These are phyloP conservation scores for Larix kaempferi DNA, from an alignment of 75 land plant species.

Conservation along the genomic window DNA sequence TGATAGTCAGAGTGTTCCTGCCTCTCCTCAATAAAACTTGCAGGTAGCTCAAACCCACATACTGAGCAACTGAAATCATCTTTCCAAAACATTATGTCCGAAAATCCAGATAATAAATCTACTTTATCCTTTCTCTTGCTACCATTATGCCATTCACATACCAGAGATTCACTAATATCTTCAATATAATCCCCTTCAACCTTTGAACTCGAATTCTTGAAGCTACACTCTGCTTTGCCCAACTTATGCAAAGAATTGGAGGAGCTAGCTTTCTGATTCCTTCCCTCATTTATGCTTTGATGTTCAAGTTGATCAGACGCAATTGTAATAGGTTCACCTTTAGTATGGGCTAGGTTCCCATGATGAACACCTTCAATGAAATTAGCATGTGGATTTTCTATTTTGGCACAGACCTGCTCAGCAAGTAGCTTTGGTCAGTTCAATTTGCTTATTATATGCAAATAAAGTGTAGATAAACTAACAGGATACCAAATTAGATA, in stretches of 20 bases:
- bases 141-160: background rate
- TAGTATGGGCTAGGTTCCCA: background rate
- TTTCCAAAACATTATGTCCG: conserved; percentile 40
- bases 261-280: background rate
- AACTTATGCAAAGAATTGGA: background rate
- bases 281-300: background rate
- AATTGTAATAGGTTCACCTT: background rate
- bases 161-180: background rate
- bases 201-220: background rate
- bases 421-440: background rate
- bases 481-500: background rate
- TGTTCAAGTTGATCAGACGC: background rate
- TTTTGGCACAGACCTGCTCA: background rate
- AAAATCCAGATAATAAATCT: conserved; percentile 9
- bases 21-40: conserved; percentile 53
- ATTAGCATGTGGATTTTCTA: background rate
- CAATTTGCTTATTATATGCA: background rate
- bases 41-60: conserved; percentile 70
- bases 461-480: background rate
- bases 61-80: conserved; percentile 64
- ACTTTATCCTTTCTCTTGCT: conserved; percentile 11
- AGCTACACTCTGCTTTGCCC: background rate
- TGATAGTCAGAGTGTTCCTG: conserved; percentile 84
- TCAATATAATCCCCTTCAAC: background rate
- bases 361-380: conserved; percentile 6